Evolutionary conservation across 2,329 filamentous ascomycete genomes (phyloP).

Genomic region (Ophidiomyces ophidiicola): DNA sequence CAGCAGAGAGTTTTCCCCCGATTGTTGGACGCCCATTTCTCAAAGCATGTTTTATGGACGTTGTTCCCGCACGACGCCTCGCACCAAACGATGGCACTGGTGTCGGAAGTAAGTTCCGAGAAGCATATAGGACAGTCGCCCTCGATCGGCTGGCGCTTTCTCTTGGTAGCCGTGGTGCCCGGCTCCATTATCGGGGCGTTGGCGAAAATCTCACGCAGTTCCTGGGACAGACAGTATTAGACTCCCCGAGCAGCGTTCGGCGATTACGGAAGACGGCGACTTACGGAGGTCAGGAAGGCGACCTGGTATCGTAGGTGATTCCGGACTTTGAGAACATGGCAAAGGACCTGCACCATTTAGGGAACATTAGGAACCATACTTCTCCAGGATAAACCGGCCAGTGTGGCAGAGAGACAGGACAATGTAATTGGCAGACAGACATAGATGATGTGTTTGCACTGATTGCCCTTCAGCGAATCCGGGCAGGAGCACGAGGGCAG

Average conservation of each 20-base stretch:
- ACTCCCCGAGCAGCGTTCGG: neutral
- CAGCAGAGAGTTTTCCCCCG: conserved; percentile 26
- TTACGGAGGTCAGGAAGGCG: conserved; percentile 43
- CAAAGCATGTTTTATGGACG: conserved; percentile 46
- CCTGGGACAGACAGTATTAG: conserved; percentile 22
- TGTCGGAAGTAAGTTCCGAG: conserved; percentile 40
- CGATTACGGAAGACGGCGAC: conserved; percentile 12
- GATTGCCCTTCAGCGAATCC: conserved; percentile 42
- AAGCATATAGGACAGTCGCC: conserved; percentile 54
- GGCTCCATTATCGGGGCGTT: conserved; percentile 39
- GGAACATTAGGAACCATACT: conserved; percentile 3
- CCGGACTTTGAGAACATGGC: conserved; percentile 46
- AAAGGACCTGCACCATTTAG: conserved; percentile 36
- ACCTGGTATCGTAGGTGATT: conserved; percentile 47
- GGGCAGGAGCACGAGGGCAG: conserved; percentile 45
- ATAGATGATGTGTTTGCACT: conserved; percentile 54
- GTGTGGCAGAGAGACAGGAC: neutral
- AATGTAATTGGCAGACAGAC: too few relatives aligned
- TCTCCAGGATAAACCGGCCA: neutral
- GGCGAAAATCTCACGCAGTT: conserved; percentile 45
- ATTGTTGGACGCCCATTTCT: conserved; percentile 38
- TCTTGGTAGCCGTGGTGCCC: conserved; percentile 27
- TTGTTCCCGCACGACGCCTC: conserved; percentile 51
- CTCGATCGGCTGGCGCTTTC: conserved; percentile 46
- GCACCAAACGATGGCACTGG: conserved; percentile 45